Conservation (phyloP, 345 rosid genomes). For the Brassica rapa region DNA sequence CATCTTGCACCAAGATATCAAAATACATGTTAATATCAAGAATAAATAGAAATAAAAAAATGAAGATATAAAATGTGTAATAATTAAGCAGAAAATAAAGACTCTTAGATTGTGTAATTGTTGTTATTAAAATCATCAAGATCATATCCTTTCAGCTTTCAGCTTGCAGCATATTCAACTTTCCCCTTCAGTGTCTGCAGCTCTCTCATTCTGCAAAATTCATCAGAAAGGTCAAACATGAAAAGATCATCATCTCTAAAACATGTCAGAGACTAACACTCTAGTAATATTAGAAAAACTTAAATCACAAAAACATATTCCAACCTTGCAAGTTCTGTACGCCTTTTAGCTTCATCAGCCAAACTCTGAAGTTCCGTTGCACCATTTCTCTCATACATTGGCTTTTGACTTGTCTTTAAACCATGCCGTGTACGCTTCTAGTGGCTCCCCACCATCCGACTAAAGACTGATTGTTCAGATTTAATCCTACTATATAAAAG, state of each 20-base stretch:
- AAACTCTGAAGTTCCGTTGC: slow-evolving; percentile 41
- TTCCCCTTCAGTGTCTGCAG: slow-evolving; percentile 55
- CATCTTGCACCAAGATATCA: slow-evolving; percentile 22
- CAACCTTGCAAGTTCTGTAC: slow-evolving; percentile 49
- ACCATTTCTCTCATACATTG: slow-evolving; percentile 33
- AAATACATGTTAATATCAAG: slow-evolving; percentile 12
- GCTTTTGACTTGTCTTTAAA: slow-evolving; percentile 37
- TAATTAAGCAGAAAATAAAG: slow-evolving; percentile 8
- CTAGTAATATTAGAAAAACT: not conserved
- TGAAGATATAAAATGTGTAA: not conserved
- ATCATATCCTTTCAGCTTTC: slow-evolving; percentile 45
- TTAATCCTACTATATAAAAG: no score
- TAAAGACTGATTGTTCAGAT: no score
- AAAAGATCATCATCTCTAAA: slow-evolving; percentile 10
- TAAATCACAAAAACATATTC: not conserved
- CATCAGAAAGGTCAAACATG: not conserved
- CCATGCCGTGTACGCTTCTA: slow-evolving; percentile 45
- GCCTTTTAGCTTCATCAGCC: slow-evolving; percentile 59
- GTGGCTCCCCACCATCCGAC: slow-evolving; percentile 10
- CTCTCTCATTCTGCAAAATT: slow-evolving; percentile 50
- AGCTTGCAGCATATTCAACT: slow-evolving; percentile 51
- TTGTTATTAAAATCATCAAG: slow-evolving; percentile 47
- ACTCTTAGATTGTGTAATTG: slow-evolving; percentile 31
- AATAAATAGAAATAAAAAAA: not conserved
- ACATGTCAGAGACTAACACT: not conserved